phyloP scores from a whole-genome alignment of 176 grass and related monocot species.

The Poa annua region DNA sequence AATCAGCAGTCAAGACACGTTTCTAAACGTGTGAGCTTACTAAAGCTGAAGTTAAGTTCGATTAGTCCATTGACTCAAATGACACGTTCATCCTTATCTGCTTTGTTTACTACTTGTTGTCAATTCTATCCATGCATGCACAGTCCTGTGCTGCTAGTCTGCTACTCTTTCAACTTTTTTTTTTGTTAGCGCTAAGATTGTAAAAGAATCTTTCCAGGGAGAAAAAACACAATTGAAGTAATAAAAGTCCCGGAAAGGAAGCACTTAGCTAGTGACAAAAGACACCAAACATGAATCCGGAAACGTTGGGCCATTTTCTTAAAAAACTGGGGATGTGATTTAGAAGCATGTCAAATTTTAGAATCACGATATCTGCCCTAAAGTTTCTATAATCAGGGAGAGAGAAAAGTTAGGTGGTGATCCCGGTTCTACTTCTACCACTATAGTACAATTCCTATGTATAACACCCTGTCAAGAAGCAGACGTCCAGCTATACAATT shows the following conservation, averaged over 20 bases:
- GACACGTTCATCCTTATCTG: conserved; percentile 33
- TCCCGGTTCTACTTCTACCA: too few species aligned
- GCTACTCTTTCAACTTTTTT: not conserved
- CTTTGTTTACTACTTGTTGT: conserved; percentile 33
- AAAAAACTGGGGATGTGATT: not conserved
- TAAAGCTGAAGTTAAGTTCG: not conserved
- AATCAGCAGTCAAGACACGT: not conserved
- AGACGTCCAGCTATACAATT: not conserved
- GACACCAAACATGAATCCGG: not conserved
- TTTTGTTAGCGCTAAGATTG: not conserved
- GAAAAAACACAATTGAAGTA: not conserved
- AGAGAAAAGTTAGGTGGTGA: too few species aligned
- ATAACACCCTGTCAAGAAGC: conserved; percentile 18
- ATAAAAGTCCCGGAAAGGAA: not conserved
- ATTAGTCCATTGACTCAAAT: conserved; percentile 22
- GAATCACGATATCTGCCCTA: not conserved
- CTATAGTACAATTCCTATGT: not conserved
- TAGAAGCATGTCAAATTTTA: not conserved
- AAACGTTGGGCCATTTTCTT: not conserved
- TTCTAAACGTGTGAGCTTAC: conserved; percentile 28
- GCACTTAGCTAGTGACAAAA: conserved; percentile 7
- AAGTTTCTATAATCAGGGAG: not conserved
- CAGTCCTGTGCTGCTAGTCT: not conserved
- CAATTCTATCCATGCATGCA: conserved; percentile 34
- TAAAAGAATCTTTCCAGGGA: not conserved